phyloP scores from a whole-genome alignment of 2,329 filamentous ascomycete species.

The Aureobasidium musti region DNA sequence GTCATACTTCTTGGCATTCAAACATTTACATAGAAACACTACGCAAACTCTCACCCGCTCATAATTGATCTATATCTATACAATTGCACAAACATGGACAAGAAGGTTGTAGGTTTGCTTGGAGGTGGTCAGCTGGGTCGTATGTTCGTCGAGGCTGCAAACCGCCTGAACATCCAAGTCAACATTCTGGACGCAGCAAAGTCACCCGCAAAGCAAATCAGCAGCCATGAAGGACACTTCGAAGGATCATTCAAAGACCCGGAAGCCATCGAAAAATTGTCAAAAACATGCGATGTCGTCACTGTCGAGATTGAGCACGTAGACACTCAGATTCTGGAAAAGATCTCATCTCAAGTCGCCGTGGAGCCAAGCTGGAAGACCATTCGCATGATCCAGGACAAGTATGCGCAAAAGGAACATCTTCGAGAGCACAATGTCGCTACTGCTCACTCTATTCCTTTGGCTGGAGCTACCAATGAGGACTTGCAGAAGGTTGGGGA shows the following conservation, averaged over 20 bases:
- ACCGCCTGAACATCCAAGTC: slow-evolving; percentile 73
- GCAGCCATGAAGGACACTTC: slow-evolving; percentile 71
- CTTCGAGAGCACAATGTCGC: slow-evolving; percentile 67
- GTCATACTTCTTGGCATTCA: slow-evolving; percentile 23
- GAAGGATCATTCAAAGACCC: slow-evolving; percentile 86
- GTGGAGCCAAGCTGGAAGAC: slow-evolving; percentile 81
- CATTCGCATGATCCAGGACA: slow-evolving; percentile 87
- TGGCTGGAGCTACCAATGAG: slow-evolving; percentile 60
- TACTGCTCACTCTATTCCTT: slow-evolving; percentile 68
- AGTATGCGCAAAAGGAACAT: slow-evolving; percentile 85
- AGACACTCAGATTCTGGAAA: slow-evolving; percentile 83
- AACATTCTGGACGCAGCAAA: slow-evolving; percentile 76
- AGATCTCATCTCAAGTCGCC: slow-evolving; percentile 68
- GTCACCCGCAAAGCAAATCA: slow-evolving; percentile 83
- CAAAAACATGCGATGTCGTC: slow-evolving; percentile 72
- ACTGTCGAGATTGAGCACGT: slow-evolving; percentile 97
- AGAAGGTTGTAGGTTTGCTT: slow-evolving; percentile 44
- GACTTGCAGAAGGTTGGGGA: slow-evolving; percentile 65
- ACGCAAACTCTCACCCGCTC: not conserved
- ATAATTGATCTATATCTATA: slow-evolving; percentile 18
- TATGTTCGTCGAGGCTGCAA: slow-evolving; percentile 91
- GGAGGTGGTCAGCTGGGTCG: slow-evolving; percentile 69
- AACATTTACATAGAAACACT: slow-evolving; percentile 9
- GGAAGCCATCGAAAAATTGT: slow-evolving; percentile 76
- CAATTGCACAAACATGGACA: slow-evolving; percentile 33